Evolutionary conservation across 2,329 filamentous ascomycete species (phyloP).

Genomic region (Fusarium metavorans): DNA sequence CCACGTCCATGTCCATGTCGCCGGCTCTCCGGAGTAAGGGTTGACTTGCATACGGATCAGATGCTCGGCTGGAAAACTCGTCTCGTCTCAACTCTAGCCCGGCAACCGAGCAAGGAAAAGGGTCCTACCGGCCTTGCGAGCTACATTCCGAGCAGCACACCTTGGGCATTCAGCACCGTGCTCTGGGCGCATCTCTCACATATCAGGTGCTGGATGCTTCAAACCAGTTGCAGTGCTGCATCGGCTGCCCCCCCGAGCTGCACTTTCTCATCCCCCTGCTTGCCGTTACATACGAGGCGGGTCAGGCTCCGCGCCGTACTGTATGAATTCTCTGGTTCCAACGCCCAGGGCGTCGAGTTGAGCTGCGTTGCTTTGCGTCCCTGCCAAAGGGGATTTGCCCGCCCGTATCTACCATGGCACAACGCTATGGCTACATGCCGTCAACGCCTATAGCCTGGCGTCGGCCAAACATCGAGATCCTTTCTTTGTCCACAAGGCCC

Average conservation of each 20-base stretch:
- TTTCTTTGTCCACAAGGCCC: slow-evolving; percentile 33
- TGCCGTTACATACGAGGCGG: slow-evolving; percentile 43
- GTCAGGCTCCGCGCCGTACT: slow-evolving; percentile 29
- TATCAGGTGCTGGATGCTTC: slow-evolving; percentile 26
- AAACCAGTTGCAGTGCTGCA: slow-evolving; percentile 27
- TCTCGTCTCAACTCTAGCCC: slow-evolving; percentile 34
- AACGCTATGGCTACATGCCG: not conserved
- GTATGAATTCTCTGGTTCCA: slow-evolving; percentile 15
- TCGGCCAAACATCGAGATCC: slow-evolving; percentile 46
- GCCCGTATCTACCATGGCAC: not conserved
- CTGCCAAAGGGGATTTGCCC: not conserved
- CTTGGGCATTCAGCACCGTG: slow-evolving; percentile 1
- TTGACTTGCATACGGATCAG: slow-evolving; percentile 29
- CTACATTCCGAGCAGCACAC: not conserved
- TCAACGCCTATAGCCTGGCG: slow-evolving; percentile 31
- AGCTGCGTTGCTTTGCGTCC: not conserved
- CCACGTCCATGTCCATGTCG: slow-evolving; percentile 31
- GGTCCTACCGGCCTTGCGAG: not conserved
- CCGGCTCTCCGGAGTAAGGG: slow-evolving; percentile 17
- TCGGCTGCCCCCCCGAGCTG: slow-evolving; percentile 21
- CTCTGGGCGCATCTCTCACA: slow-evolving; percentile 18
- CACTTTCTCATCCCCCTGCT: slow-evolving; percentile 31
- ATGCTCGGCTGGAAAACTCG: slow-evolving; percentile 25
- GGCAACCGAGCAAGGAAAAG: slow-evolving; percentile 1
- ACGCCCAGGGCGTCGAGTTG: slow-evolving; percentile 1